phyloP scores from a whole-genome alignment of 441 rosid species.

The Populus hybrid region DNA sequence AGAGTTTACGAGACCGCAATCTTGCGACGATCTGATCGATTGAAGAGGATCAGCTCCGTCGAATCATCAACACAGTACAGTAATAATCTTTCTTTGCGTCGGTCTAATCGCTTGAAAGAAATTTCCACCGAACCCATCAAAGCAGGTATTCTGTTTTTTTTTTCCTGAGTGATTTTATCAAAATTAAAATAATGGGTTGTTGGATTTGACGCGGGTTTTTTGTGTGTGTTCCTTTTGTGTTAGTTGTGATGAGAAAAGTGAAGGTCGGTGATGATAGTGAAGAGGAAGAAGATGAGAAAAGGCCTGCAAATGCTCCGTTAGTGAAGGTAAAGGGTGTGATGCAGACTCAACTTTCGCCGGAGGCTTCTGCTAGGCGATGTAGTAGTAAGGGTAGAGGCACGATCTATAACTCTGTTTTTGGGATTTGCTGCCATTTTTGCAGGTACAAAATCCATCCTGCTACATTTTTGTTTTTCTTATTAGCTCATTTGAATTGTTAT shows the following conservation, averaged over 20 bases:
- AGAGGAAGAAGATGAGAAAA: constrained; percentile 11
- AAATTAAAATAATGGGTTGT: neutral
- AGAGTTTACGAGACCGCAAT: constrained; percentile 9
- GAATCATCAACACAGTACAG: neutral
- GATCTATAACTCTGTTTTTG: constrained; percentile 33
- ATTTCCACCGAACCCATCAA: neutral
- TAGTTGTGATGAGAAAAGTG: neutral
- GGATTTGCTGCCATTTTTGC: constrained; percentile 56
- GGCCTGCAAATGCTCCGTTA: constrained; percentile 38
- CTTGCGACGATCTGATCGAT: constrained; percentile 36
- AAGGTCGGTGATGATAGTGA: constrained; percentile 8
- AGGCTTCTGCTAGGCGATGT: constrained; percentile 42
- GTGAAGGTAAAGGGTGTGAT: constrained; percentile 14
- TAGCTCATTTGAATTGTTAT: neutral
- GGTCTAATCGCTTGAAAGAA: constrained; percentile 18
- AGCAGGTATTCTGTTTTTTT: neutral
- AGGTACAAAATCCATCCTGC: constrained; percentile 26
- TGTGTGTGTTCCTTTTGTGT: neutral
- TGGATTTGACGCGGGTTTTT: neutral
- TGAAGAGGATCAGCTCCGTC: constrained; percentile 11
- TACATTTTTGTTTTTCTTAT: neutral
- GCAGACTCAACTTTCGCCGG: constrained; percentile 25
- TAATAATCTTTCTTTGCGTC: constrained; percentile 4
- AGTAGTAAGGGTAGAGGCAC: constrained; percentile 35
- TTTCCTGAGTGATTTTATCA: neutral